A percentile compares a stretch with the other conserved stretches of the same genome.
Evolutionary conservation across 106 monocot species (phyloP).

Genomic region (Cymbidium sinense): DNA sequence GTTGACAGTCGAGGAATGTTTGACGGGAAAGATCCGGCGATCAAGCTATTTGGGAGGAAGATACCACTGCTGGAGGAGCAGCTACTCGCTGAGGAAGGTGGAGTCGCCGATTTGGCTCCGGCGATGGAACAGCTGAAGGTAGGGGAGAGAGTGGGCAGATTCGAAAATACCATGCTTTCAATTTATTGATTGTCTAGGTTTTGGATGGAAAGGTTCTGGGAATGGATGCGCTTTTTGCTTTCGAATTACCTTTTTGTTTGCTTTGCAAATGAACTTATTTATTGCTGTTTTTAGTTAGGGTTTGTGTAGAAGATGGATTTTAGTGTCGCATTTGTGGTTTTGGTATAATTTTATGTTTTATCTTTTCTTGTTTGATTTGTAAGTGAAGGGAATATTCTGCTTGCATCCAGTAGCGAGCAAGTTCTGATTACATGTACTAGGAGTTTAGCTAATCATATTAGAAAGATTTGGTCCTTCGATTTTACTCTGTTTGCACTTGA

Average conservation of each 20-base stretch:
- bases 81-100: neutral
- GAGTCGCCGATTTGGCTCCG: neutral
- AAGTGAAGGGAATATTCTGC: neutral
- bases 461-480: neutral
- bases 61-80: constrained; percentile 7
- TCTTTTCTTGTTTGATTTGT: neutral
- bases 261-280: neutral
- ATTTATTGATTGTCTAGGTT: neutral
- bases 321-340: neutral
- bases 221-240: neutral
- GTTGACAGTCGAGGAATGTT: neutral
- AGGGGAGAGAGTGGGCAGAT: neutral
- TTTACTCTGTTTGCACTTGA: neutral
- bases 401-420: neutral
- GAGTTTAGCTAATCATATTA: neutral
- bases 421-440: neutral
- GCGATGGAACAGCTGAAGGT: neutral
- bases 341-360: neutral
- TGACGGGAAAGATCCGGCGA: constrained; percentile 7
- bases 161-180: neutral
- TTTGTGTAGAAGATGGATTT: neutral
- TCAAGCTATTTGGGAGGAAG: constrained; percentile 13
- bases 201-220: neutral
- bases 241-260: neutral
- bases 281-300: neutral